Percentiles rank a stretch among this genome's conserved stretches.
These are phyloP conservation scores for Pseudogymnoascus sp. DNA, from an alignment of 2,329 filamentous ascomycete species.

Conservation along the genomic window DNA sequence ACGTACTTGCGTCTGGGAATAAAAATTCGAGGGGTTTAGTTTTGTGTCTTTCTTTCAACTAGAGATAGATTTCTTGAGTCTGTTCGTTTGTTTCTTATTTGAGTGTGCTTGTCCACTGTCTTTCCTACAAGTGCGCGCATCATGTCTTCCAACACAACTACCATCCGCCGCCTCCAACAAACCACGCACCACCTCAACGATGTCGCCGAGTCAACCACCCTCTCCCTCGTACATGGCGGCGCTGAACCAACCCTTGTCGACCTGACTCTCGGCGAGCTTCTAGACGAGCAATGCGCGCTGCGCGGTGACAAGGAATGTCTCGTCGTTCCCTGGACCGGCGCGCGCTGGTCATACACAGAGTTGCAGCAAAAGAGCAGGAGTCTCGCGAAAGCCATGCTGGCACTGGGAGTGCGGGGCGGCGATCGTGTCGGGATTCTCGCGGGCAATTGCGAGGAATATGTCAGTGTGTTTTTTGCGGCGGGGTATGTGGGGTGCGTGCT, in stretches of 20 bases:
- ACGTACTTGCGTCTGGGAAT: not conserved
- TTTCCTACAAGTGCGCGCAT: not conserved
- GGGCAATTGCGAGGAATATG: conserved; percentile 27
- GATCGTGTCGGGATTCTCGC: conserved; percentile 23
- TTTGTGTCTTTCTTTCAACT: not conserved
- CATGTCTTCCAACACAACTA: not conserved
- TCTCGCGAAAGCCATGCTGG: conserved; percentile 59
- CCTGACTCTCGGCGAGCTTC: conserved; percentile 64
- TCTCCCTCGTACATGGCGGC: conserved; percentile 59
- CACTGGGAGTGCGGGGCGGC: conserved; percentile 54
- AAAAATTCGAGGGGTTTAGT: not conserved
- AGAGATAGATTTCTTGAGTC: not conserved
- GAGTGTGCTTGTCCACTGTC: not conserved
- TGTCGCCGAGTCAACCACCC: not conserved
- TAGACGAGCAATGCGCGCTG: conserved; percentile 63
- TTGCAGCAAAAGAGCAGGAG: conserved; percentile 56
- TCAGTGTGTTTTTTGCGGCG: conserved; percentile 23
- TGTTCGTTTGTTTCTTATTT: not conserved
- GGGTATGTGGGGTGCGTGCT: conserved; percentile 55
- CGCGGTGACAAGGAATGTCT: conserved; percentile 61
- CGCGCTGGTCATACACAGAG: conserved; percentile 65
- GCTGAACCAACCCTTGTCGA: conserved; percentile 64
- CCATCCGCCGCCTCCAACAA: conserved; percentile 13
- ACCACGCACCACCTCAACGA: conserved; percentile 11
- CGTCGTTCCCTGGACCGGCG: conserved; percentile 69